Evolutionary conservation across 257 asterid genomes (phyloP).

Genomic region (Capsicum chinense): DNA sequence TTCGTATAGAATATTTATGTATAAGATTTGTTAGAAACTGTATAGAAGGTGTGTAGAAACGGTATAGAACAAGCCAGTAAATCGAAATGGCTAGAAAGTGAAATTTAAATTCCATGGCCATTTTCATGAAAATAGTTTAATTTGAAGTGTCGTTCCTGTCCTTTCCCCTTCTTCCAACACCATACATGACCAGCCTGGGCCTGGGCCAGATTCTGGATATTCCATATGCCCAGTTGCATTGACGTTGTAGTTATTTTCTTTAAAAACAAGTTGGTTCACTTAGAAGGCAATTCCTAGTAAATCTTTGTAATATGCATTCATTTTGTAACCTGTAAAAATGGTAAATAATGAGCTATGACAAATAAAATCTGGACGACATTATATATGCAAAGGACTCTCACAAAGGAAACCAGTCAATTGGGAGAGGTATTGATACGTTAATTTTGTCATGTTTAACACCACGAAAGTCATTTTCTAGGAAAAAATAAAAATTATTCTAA

Average conservation of each 20-base stretch:
- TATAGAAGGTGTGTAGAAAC: no score
- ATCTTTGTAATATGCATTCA: not conserved
- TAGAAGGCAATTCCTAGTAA: not conserved
- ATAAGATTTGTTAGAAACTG: no score
- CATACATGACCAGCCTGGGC: constrained; percentile 25
- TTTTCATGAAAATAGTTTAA: no score
- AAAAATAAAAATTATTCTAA: not conserved
- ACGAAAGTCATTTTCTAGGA: not conserved
- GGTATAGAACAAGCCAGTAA: no score
- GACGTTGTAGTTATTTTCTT: no score
- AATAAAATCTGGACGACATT: no score
- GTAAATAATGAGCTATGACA: no score
- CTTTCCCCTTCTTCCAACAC: not conserved
- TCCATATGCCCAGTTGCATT: not conserved
- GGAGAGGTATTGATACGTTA: not conserved
- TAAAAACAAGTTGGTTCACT: not conserved
- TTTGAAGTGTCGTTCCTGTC: no score
- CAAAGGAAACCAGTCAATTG: not conserved
- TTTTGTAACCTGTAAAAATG: not conserved
- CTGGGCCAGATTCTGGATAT: constrained; percentile 22
- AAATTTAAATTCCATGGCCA: no score
- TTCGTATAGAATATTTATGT: no score
- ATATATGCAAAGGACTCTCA: not conserved
- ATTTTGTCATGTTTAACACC: not conserved
- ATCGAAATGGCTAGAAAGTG: no score